A percentile compares a stretch with the other conserved stretches of the same genome.
Evolutionary conservation across 192 early-diverging fungal species (phyloP).

Genomic region (Linnemannia hyalina): DNA sequence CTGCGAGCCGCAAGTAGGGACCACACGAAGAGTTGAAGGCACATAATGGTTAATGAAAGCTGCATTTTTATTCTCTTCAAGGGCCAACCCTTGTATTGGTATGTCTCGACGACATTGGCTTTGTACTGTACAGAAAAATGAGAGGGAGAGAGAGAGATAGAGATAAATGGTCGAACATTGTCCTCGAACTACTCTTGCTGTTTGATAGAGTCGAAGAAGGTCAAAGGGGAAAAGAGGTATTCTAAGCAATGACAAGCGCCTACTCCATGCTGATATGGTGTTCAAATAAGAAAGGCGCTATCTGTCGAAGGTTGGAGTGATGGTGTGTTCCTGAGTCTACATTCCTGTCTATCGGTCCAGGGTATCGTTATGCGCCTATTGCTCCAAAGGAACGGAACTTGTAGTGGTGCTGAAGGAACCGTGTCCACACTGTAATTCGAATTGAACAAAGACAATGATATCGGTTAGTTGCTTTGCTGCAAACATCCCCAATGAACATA

Average conservation of each 20-base stretch:
- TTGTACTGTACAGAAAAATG: neutral
- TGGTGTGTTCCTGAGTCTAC: neutral
- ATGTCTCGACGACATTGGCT: neutral
- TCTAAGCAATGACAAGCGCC: neutral
- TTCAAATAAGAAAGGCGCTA: neutral
- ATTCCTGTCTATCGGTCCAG: neutral
- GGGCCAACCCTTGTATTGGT: neutral
- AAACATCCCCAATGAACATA: neutral
- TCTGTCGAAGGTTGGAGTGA: neutral
- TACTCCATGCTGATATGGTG: neutral
- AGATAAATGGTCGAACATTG: neutral
- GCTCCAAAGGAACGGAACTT: conserved; percentile 28
- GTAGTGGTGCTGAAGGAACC: conserved; percentile 47
- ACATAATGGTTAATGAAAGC: neutral
- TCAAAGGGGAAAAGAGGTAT: neutral
- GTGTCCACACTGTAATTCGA: conserved; percentile 31
- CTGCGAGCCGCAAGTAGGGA: too few relatives aligned
- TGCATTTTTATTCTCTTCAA: neutral
- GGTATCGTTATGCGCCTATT: conserved; percentile 34
- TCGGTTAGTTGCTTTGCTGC: neutral
- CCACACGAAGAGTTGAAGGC: neutral
- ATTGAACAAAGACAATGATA: neutral
- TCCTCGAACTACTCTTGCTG: neutral
- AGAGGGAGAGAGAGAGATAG: neutral
- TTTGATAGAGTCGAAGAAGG: neutral